Evolutionary conservation across 805 yeast genomes (phyloP).

Genomic region (Lachancea sp.): DNA sequence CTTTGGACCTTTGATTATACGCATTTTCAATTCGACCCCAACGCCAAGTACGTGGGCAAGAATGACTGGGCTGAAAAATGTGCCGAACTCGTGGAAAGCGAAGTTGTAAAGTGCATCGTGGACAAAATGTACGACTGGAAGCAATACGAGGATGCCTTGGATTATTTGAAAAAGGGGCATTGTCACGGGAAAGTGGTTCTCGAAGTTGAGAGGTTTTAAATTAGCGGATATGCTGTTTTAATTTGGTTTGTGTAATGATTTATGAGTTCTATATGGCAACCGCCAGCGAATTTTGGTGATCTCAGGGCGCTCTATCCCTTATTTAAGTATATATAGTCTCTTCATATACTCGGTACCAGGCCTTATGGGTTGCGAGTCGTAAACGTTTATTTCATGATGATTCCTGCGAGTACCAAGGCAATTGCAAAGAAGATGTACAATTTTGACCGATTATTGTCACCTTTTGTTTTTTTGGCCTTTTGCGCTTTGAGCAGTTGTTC

Average conservation of each 20-base stretch:
- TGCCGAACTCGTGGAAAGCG: slow-evolving; percentile 40
- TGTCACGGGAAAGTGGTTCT: slow-evolving; percentile 67
- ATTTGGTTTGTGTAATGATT: not conserved
- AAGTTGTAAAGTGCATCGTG: slow-evolving; percentile 42
- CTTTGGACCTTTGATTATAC: slow-evolving; percentile 35
- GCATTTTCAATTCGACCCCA: slow-evolving; percentile 33
- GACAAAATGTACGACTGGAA: slow-evolving; percentile 54
- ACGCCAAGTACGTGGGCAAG: slow-evolving; percentile 21
- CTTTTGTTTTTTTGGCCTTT: slow-evolving; percentile 7
- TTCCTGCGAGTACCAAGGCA: slow-evolving; percentile 28
- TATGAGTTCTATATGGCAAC: slow-evolving; percentile 1
- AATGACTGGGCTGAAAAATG: slow-evolving; percentile 39
- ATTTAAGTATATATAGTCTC: not conserved
- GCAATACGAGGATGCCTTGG: slow-evolving; percentile 49
- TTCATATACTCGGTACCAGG: not conserved
- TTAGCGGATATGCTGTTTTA: not conserved
- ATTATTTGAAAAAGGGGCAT: slow-evolving; percentile 42
- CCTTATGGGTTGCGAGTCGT: not conserved
- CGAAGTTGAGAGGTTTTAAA: slow-evolving; percentile 37
- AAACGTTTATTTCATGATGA: slow-evolving; percentile 26
- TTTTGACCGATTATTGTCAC: slow-evolving; percentile 13
- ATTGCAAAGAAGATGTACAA: slow-evolving; percentile 33
- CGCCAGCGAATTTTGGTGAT: not conserved
- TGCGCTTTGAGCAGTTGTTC: slow-evolving; percentile 20
- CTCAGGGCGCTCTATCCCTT: too few relatives aligned